phyloP scores from a whole-genome alignment of 73 alveolate genomes.

The Tetrahymena elliotti region DNA sequence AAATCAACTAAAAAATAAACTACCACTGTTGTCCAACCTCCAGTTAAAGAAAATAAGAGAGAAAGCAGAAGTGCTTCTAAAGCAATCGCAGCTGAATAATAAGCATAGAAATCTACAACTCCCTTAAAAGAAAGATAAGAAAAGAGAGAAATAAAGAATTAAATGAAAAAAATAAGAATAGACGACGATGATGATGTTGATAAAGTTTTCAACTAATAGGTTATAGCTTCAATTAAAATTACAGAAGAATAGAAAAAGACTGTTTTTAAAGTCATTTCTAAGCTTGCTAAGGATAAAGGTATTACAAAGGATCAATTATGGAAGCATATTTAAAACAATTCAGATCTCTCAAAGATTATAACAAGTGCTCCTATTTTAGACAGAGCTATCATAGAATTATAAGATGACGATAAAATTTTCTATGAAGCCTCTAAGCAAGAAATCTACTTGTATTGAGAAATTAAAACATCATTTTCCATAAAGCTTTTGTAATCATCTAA shows the following conservation, averaged over 20 bases:
- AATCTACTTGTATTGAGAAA: constrained; percentile 2
- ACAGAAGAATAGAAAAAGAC: neutral
- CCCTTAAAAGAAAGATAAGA: neutral
- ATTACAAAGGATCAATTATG: neutral
- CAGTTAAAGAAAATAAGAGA: neutral
- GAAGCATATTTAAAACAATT: neutral
- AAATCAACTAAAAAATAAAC: neutral
- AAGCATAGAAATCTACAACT: neutral
- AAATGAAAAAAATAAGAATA: neutral
- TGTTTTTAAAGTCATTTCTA: neutral
- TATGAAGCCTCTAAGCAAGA: neutral
- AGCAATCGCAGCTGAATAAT: neutral
- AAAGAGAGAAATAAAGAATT: neutral
- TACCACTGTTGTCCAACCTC: neutral
- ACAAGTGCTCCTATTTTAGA: neutral
- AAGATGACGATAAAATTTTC: constrained; percentile 4
- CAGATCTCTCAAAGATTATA: neutral
- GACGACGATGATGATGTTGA: constrained; percentile 8
- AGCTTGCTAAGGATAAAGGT: neutral
- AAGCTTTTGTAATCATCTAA: neutral
- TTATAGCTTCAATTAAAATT: neutral
- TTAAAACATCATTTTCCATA: neutral
- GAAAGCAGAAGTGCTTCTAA: constrained; percentile 8
- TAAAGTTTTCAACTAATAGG: neutral
- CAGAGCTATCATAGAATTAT: neutral